Evolutionary conservation across 345 rosid species (phyloP).

Genomic region (Dimocarpus longan): DNA sequence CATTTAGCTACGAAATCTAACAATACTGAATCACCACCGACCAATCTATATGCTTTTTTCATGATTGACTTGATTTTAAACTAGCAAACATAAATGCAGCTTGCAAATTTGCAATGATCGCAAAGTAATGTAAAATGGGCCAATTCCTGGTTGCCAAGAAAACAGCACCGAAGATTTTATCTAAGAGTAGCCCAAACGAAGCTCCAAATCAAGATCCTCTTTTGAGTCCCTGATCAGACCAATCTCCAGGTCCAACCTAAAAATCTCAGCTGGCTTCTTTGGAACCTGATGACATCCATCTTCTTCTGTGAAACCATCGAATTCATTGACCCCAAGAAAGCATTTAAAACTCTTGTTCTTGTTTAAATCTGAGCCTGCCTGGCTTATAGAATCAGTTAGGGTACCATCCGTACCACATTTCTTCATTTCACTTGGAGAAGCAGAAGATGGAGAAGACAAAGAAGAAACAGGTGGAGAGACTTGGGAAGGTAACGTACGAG

Average conservation of each 20-base stretch:
- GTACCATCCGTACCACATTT: slow-evolving; percentile 27
- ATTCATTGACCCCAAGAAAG: slow-evolving; percentile 8
- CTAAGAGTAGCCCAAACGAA: slow-evolving; percentile 79
- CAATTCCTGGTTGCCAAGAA: slow-evolving; percentile 5
- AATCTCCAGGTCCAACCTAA: slow-evolving; percentile 69
- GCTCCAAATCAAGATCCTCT: slow-evolving; percentile 87
- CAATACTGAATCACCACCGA: slow-evolving; percentile 1
- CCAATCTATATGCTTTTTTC: slow-evolving; percentile 5
- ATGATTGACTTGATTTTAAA: not conserved
- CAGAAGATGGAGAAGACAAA: slow-evolving; percentile 44
- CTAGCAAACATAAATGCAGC: slow-evolving; percentile 12
- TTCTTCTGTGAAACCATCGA: slow-evolving; percentile 20
- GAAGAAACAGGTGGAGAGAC: slow-evolving; percentile 48
- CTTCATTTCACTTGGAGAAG: slow-evolving; percentile 31
- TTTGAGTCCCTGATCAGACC: slow-evolving; percentile 53
- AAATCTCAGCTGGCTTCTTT: slow-evolving; percentile 38
- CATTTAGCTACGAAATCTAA: slow-evolving; percentile 1
- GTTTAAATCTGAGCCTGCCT: slow-evolving; percentile 28
- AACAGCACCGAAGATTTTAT: not conserved
- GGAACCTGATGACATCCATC: slow-evolving; percentile 33
- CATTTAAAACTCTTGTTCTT: slow-evolving; percentile 26
- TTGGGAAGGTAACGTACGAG: slow-evolving; percentile 23
- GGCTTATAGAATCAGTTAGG: slow-evolving; percentile 32
- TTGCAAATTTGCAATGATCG: not conserved
- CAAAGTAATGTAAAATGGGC: not conserved